These are phyloP conservation scores for Phytophthora rubi DNA, from an alignment of 352 stramenopile genomes.

Conservation along the genomic window DNA sequence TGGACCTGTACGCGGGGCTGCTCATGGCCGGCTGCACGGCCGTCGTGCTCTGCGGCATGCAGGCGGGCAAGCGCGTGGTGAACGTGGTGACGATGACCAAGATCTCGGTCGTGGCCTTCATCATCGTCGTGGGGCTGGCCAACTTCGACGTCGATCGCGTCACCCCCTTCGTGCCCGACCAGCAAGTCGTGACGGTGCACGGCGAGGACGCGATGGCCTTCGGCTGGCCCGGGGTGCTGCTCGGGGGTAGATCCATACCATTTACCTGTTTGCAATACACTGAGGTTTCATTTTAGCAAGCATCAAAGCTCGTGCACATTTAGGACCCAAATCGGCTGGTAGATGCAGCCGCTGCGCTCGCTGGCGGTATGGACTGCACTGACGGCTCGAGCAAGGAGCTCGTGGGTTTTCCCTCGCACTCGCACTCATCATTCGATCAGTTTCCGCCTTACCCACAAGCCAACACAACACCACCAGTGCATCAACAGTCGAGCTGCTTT, in stretches of 20 bases:
- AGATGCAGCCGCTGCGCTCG: no score
- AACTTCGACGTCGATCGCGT: constrained; percentile 88
- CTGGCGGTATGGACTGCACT: no score
- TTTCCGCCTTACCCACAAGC: no score
- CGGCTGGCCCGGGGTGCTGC: constrained; percentile 83
- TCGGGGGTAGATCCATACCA: constrained; percentile 46
- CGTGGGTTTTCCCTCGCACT: no score
- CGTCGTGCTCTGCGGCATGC: constrained; percentile 86
- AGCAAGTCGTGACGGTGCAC: constrained; percentile 27
- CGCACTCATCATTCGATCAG: no score
- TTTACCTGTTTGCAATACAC: no score
- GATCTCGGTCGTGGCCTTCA: constrained; percentile 92
- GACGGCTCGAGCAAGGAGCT: no score
- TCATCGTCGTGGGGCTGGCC: constrained; percentile 89
- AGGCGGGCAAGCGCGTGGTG: constrained; percentile 88
- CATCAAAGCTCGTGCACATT: no score
- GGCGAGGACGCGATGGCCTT: constrained; percentile 50
- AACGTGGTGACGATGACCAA: constrained; percentile 93
- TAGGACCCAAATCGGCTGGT: no score
- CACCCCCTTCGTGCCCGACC: constrained; percentile 80
- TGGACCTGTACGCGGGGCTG: constrained; percentile 81
- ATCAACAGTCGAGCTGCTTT: no score
- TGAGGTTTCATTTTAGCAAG: no score
- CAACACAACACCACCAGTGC: no score
- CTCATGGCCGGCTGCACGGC: constrained; percentile 72